These are phyloP conservation scores for Botryotinia narcissicola DNA, from an alignment of 2,329 filamentous ascomycete species.

Conservation along the genomic window DNA sequence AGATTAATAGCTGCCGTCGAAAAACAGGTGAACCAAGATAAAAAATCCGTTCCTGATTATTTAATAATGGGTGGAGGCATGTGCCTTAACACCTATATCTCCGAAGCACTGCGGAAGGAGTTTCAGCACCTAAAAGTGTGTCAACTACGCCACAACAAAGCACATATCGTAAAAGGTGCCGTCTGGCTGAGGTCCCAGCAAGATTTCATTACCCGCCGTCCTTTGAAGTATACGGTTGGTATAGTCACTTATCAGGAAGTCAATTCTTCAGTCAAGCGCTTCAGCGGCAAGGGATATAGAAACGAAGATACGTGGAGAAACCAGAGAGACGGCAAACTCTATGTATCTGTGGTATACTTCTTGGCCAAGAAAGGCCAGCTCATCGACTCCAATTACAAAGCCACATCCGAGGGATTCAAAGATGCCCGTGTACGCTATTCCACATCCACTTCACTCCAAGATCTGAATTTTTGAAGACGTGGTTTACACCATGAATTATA, in stretches of 20 bases:
- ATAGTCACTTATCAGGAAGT: background rate
- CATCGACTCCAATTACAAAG: background rate
- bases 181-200: background rate
- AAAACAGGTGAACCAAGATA: background rate
- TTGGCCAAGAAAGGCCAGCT: background rate
- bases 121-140: background rate
- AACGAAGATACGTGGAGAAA: background rate
- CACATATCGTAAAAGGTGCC: background rate
- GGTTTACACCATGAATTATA: background rate
- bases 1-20: background rate
- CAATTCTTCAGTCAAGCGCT: background rate
- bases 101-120: background rate
- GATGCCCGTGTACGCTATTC: background rate
- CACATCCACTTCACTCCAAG: background rate
- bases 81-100: background rate
- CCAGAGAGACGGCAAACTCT: background rate
- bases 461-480: background rate
- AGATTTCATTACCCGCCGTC: background rate
- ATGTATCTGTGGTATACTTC: background rate
- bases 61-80: background rate
- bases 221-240: background rate
- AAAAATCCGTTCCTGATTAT: background rate
- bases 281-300: background rate
- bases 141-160: background rate
- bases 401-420: background rate